phyloP scores from a whole-genome alignment of 352 stramenopile species.

The Nannochloropsis limnetica region DNA sequence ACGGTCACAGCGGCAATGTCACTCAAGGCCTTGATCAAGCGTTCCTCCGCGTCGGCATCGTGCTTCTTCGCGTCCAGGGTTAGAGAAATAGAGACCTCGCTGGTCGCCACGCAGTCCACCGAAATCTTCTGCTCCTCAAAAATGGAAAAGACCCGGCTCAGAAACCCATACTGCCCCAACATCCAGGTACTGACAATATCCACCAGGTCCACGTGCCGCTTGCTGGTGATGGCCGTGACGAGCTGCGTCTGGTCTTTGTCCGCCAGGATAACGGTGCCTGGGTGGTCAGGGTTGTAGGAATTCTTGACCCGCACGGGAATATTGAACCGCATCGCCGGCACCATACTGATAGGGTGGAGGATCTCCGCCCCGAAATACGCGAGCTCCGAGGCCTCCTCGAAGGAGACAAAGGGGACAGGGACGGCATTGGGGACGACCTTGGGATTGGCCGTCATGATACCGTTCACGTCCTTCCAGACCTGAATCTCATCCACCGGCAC shows the following conservation, averaged over 20 bases:
- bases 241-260: slow-evolving; percentile 41
- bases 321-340: slow-evolving; percentile 59
- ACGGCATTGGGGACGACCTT: slow-evolving; percentile 60
- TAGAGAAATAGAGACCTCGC: slow-evolving; percentile 71
- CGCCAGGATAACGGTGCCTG: slow-evolving; percentile 63
- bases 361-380: slow-evolving; percentile 65
- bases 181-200: slow-evolving; percentile 70
- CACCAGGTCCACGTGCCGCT: slow-evolving; percentile 63
- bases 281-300: slow-evolving; percentile 66
- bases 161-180: slow-evolving; percentile 70
- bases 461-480: slow-evolving; percentile 77
- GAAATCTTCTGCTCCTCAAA: slow-evolving; percentile 71
- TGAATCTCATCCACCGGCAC: slow-evolving; percentile 66
- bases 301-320: slow-evolving; percentile 75
- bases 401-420: slow-evolving; percentile 55
- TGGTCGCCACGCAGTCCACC: slow-evolving; percentile 70
- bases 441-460: slow-evolving; percentile 68
- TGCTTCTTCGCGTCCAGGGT: slow-evolving; percentile 66
- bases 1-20: slow-evolving; percentile 48
- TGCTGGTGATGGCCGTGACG: slow-evolving; percentile 72
- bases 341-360: slow-evolving; percentile 81
- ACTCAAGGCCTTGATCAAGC: slow-evolving; percentile 41
- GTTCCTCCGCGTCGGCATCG: slow-evolving; percentile 32
- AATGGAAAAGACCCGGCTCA: slow-evolving; percentile 61
- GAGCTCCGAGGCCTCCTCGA: slow-evolving; percentile 65